phyloP scores from a whole-genome alignment of 2,329 filamentous ascomycete species.

The Colletotrichum liriopes region DNA sequence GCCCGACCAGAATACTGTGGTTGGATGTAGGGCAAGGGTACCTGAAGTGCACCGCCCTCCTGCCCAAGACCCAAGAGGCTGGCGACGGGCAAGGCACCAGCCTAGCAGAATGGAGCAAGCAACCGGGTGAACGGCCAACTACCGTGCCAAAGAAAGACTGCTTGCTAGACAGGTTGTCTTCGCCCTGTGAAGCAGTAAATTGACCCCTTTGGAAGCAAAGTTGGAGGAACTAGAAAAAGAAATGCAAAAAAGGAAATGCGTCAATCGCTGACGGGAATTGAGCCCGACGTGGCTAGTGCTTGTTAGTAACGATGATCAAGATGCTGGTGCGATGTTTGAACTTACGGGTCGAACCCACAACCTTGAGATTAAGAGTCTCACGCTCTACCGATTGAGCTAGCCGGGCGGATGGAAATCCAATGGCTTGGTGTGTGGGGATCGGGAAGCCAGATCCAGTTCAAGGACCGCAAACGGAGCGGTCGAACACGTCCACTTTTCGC shows the following conservation, averaged over 20 bases:
- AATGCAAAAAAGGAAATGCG: not conserved
- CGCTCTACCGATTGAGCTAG: conserved; percentile 82
- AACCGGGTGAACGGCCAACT: too few species aligned
- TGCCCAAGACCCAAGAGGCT: too few species aligned
- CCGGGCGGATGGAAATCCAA: conserved; percentile 57
- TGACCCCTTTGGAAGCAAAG: not conserved
- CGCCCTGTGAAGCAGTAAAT: not conserved
- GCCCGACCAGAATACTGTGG: conserved; percentile 16
- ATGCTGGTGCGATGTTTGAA: not conserved
- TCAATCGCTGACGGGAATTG: conserved; percentile 42
- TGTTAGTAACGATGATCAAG: not conserved
- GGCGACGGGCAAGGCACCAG: not conserved
- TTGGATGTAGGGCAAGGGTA: conserved; percentile 15
- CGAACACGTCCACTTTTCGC: not conserved
- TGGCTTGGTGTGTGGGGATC: conserved; percentile 14
- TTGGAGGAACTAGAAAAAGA: not conserved
- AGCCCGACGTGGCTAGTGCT: conserved; percentile 35
- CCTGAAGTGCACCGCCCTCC: not conserved
- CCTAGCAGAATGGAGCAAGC: too few species aligned
- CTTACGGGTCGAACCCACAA: conserved; percentile 65
- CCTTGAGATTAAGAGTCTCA: conserved; percentile 79
- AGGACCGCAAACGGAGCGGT: not conserved
- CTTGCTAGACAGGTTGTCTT: not conserved
- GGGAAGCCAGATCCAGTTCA: not conserved
- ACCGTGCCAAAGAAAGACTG: not conserved